These are phyloP conservation scores for Candida argentea DNA, from an alignment of 805 yeast species.

Conservation along the genomic window DNA sequence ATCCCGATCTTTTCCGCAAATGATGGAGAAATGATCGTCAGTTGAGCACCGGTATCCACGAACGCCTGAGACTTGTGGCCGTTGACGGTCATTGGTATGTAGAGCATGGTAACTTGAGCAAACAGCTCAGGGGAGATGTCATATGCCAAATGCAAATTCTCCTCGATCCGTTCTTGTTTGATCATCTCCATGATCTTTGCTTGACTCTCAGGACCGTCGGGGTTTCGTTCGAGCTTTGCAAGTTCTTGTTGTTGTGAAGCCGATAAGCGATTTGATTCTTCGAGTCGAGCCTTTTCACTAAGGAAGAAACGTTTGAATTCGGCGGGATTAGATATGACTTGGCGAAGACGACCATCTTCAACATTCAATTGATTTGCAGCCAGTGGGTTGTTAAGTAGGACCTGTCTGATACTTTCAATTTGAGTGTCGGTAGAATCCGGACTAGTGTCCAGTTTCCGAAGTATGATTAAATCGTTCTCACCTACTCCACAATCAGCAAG, in stretches of 20 bases:
- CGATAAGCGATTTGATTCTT: conserved; percentile 10
- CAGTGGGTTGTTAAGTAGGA: conserved; percentile 32
- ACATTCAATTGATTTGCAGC: conserved; percentile 23
- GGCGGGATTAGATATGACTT: conserved; percentile 36
- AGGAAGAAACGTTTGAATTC: conserved; percentile 34
- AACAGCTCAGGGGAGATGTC: conserved; percentile 89
- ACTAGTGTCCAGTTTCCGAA: not conserved
- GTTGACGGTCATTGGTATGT: conserved; percentile 67
- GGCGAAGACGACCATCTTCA: conserved; percentile 39
- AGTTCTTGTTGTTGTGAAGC: conserved; percentile 30
- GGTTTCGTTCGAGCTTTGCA: conserved; percentile 45
- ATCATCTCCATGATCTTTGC: conserved; percentile 55
- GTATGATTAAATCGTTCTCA: conserved; percentile 51
- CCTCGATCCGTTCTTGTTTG: conserved; percentile 65
- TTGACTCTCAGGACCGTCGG: conserved; percentile 64
- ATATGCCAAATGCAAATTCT: conserved; percentile 67
- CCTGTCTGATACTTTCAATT: conserved; percentile 42
- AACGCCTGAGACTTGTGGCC: conserved; percentile 80
- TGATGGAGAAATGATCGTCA: conserved; percentile 70
- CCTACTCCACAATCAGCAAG: conserved; percentile 38
- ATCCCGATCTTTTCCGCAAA: conserved; percentile 69
- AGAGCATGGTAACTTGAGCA: conserved; percentile 74
- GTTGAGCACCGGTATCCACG: conserved; percentile 94
- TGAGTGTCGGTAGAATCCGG: conserved; percentile 13
- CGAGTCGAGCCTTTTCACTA: conserved; percentile 23